A percentile compares a stretch with the other conserved stretches of the same genome.
phyloP scores from a whole-genome alignment of 208 protist genomes.

The Crithidia bombi region DNA sequence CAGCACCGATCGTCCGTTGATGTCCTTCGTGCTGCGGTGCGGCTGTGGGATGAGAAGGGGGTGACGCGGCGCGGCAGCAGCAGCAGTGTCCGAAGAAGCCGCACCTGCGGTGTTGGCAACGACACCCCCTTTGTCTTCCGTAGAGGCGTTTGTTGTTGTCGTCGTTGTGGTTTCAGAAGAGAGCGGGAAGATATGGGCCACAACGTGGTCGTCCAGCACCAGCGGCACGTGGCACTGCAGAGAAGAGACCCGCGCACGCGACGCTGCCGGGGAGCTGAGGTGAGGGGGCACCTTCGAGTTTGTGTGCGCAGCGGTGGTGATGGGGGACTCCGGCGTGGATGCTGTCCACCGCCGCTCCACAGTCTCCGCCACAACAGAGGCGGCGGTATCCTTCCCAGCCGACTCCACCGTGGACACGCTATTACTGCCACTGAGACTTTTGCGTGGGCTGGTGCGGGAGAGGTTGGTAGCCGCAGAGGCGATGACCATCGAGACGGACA shows the following conservation, averaged over 20 bases:
- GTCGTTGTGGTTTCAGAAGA: background rate
- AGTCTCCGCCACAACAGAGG: background rate
- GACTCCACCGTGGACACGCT: background rate
- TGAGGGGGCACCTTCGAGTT: background rate
- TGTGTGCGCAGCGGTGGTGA: background rate
- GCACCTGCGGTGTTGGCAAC: background rate
- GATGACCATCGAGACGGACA: slow-evolving; percentile 9
- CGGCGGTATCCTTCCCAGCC: too few relatives aligned
- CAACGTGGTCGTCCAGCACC: slow-evolving; percentile 8
- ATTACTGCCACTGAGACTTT: background rate
- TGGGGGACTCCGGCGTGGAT: background rate
- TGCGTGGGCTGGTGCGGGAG: background rate
- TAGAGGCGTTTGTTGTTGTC: too few relatives aligned
- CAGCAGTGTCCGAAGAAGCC: background rate
- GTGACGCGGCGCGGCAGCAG: background rate
- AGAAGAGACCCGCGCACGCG: background rate
- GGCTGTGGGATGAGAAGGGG: slow-evolving; percentile 21
- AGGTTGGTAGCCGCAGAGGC: background rate
- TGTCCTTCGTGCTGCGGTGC: background rate
- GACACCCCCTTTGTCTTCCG: background rate
- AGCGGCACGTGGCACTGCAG: background rate
- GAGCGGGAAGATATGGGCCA: background rate
- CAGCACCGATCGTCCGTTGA: slow-evolving; percentile 4
- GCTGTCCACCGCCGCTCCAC: background rate
- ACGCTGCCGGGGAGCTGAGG: background rate